Percentiles rank a stretch among this genome's conserved stretches.
Conservation (phyloP, 169 alveolate species). For the Plasmodium billcollinsi region DNA sequence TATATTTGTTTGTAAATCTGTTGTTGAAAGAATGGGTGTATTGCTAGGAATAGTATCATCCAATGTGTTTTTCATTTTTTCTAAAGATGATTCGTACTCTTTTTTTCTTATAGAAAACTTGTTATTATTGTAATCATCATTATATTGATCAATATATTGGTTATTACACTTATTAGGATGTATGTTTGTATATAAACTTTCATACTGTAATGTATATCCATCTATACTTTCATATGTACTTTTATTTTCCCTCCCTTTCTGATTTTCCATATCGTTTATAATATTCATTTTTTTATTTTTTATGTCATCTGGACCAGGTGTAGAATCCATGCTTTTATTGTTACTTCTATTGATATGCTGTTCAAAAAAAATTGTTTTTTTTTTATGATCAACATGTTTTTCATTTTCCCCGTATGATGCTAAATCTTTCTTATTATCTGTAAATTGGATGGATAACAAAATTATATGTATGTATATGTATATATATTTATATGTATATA, state of each 20-base stretch:
- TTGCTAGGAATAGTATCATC: slow-evolving; percentile 10
- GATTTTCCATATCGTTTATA: slow-evolving; percentile 2
- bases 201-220: background rate
- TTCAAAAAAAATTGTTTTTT: background rate
- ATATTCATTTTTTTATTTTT: background rate
- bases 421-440: background rate
- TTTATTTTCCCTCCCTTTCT: background rate
- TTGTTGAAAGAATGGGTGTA: slow-evolving; percentile 15
- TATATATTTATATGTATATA: no score
- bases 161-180: background rate
- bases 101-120: slow-evolving; percentile 17
- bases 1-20: slow-evolving; percentile 5
- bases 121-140: background rate
- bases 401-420: background rate
- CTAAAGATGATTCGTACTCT: slow-evolving; percentile 31
- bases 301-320: background rate
- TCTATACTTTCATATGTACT: background rate
- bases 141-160: background rate
- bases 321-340: background rate
- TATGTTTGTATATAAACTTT: background rate
- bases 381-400: background rate
- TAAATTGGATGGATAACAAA: no score
- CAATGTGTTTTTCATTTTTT: slow-evolving; percentile 5
- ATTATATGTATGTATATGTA: no score
- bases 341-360: slow-evolving; percentile 1